Percentiles rank a stretch among this genome's conserved stretches.
phyloP scores from a whole-genome alignment of 2,329 filamentous ascomycete species.

The Colletotrichum melonis region DNA sequence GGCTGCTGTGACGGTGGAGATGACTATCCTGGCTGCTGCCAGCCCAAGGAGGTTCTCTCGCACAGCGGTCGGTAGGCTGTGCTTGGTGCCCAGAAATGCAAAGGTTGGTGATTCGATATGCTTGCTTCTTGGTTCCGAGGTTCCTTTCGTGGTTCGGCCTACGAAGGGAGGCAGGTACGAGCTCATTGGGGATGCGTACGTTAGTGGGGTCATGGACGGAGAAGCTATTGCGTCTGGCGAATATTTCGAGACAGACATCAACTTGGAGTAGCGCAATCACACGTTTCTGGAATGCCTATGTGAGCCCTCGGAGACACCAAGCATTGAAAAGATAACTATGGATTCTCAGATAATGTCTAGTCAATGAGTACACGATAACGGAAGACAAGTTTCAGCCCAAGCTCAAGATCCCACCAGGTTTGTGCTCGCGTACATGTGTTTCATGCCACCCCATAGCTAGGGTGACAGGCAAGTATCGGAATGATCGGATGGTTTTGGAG shows the following conservation, averaged over 20 bases:
- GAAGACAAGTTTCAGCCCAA: not conserved
- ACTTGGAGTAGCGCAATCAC: not conserved
- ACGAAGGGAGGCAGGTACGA: slow-evolving; percentile 1
- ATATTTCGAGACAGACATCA: not conserved
- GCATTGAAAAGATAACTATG: not conserved
- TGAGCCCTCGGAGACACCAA: not conserved
- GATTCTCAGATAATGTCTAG: not conserved
- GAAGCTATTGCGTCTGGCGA: slow-evolving; percentile 4
- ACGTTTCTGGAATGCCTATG: not conserved
- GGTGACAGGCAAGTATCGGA: no score
- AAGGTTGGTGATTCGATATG: not conserved
- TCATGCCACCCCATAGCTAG: no score
- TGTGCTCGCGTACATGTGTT: no score
- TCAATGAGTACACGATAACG: not conserved
- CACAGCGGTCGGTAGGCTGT: not conserved
- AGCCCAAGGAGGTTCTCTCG: not conserved
- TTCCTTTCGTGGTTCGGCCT: slow-evolving; percentile 17
- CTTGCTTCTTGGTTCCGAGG: slow-evolving; percentile 8
- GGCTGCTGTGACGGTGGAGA: not conserved
- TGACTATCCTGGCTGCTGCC: not conserved
- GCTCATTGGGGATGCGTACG: slow-evolving; percentile 16
- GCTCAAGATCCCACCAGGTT: not conserved
- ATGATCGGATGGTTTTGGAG: no score
- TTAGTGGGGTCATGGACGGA: slow-evolving; percentile 22
- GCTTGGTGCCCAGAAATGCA: not conserved